Evolutionary conservation across 495 filamentous ascomycete genomes (phyloP), one percentile per base, ranked within the genome.

Genomic region (Trichocladium uniseriatum): DNA sequence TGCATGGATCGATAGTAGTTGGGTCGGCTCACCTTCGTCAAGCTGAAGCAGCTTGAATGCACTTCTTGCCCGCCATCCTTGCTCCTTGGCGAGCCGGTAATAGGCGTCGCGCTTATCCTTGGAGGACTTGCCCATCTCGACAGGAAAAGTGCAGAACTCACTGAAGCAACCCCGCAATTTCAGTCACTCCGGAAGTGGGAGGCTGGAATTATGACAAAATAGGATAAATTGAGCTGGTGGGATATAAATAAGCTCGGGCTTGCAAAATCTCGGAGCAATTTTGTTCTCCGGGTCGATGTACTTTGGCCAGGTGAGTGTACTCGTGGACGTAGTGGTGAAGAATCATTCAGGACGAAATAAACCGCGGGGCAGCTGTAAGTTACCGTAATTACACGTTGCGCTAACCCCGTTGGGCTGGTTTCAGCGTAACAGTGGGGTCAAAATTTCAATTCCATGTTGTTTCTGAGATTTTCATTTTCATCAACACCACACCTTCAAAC

Each of bases 51-150:
- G 77, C 62, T 98, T 98, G 80, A 94, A 98, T 28, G 92, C 92
- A 49, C 86, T 91, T 43, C 92, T 84, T 14, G 92, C 92, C 21
- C 92, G 87, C 90, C 90, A 98, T 49, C 92, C 91, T 76, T 97
- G 89, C 60, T 98, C 92, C 70, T 98, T 98, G 4, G 92, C 92
- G 7, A 98, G 83, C 24, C 92, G 81, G 63, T 98, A 98, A 69
- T 98, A 98, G 44, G 89, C 87, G 63, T 98, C 92, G 41, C 92
- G 86, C 72, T 98, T 98, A 61, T 98, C 92, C 69, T 98, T 98
- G 31, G 90, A 95, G 1, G 92, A 95, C 65, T 96, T 96, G 2
- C 92, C 92, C 92, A 98, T 98, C 19, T 35, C 59, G n/a, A n/a
- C n/a, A n/a, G 24, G 3, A 27, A 3, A 27, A 27, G 24, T 27